phyloP scores from a whole-genome alignment of 2,329 filamentous ascomycete genomes.

The Thelonectria rubi region DNA sequence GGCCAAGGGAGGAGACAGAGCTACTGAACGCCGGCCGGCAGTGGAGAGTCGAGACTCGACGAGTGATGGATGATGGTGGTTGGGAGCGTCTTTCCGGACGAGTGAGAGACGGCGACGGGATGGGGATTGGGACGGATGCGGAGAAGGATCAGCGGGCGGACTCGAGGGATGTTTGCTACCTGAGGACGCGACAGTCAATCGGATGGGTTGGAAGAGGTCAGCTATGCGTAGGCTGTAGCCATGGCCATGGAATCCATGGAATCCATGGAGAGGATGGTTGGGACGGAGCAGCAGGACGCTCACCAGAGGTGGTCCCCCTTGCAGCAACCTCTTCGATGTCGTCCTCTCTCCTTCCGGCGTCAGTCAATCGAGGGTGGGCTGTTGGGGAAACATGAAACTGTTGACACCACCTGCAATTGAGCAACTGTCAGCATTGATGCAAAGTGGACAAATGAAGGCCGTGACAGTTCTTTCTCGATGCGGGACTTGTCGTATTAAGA shows the following conservation, averaged over 20 bases:
- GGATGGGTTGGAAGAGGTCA: constrained; percentile 5
- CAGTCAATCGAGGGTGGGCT: constrained; percentile 5
- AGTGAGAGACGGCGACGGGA: constrained; percentile 7
- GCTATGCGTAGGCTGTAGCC: not conserved
- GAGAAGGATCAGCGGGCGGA: constrained; percentile 16
- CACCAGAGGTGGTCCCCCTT: constrained; percentile 17
- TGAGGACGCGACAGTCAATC: constrained; percentile 13
- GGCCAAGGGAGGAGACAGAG: constrained; percentile 10
- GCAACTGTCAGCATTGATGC: constrained; percentile 22
- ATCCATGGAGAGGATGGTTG: constrained; percentile 4
- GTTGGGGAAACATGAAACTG: constrained; percentile 22
- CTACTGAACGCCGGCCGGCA: constrained; percentile 21
- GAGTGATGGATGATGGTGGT: constrained; percentile 13
- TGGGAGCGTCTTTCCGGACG: constrained; percentile 12
- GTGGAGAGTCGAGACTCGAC: constrained; percentile 12
- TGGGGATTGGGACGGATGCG: constrained; percentile 10
- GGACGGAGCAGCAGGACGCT: constrained; percentile 12
- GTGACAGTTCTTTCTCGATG: constrained; percentile 24
- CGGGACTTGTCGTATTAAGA: constrained; percentile 38
- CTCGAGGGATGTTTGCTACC: constrained; percentile 4
- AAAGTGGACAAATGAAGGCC: constrained; percentile 20
- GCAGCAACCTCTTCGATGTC: not conserved
- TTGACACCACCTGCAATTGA: constrained; percentile 19
- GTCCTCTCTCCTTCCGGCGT: constrained; percentile 1
- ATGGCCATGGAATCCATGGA: constrained; percentile 14